Percentiles rank a stretch among this genome's conserved stretches.
Evolutionary conservation across 1,284 basidiomycete genomes (phyloP).

Genomic region (Fomitopsis betulina): DNA sequence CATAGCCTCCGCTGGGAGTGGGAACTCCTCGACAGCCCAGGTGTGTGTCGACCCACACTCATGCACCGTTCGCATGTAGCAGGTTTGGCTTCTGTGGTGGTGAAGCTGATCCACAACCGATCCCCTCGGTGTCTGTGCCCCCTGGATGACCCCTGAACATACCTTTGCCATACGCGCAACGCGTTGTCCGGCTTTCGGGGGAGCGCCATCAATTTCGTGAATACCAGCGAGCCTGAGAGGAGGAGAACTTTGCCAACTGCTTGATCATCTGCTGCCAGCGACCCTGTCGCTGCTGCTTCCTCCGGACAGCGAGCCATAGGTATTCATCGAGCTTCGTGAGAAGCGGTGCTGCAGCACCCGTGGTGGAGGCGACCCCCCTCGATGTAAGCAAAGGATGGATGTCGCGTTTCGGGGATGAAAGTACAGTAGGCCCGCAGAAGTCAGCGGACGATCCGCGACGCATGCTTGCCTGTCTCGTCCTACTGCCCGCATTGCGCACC

Average conservation of each 20-base stretch:
- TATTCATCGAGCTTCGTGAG: no score
- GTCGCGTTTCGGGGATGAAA: no score
- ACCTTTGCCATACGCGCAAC: not conserved
- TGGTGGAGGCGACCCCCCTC: no score
- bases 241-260: not conserved
- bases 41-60: not conserved
- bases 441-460: no score
- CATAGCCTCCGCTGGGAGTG: not conserved
- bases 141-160: not conserved
- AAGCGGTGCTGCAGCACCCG: no score
- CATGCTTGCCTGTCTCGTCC: no score
- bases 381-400: no score
- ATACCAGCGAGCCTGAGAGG: not conserved
- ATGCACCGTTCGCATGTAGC: not conserved
- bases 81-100: not conserved
- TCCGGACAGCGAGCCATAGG: no score
- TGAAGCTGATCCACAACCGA: not conserved
- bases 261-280: not conserved
- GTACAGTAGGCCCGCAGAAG: no score
- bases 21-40: not conserved
- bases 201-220: not conserved
- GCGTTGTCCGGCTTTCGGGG: not conserved
- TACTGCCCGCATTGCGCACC: no score
- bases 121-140: not conserved
- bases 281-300: no score